Evolutionary conservation across 2,329 filamentous ascomycete genomes (phyloP), one percentile per base, ranked within the genome.

Genomic region (Neofusicoccum ribis): DNA sequence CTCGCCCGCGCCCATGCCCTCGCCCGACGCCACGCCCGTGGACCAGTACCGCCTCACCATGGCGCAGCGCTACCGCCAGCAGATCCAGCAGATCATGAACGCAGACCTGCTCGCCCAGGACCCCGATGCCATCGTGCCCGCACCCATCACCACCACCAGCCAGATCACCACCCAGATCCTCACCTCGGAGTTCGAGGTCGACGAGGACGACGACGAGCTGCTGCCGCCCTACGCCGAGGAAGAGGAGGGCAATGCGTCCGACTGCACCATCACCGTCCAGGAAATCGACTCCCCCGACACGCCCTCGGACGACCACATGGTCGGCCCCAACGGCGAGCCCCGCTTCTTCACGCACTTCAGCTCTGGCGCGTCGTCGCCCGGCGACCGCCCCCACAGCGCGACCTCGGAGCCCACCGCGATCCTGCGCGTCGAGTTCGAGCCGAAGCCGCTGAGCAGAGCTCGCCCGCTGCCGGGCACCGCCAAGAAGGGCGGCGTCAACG

Each of bases 251-350:
- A 59, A 58, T 2, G 44, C 63, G 5, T 47, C 63, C 8, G 63
- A 56, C 63, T 64, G 63, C 63, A 64, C 63, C 63, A 51, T 64
- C 43, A 64, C 63, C 51, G 63, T 64, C 63, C 51, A 58, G 43
- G 63, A 64, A 23, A 44, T 64, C 43, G 51, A 56, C 43, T 59
- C 51, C 14, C 51, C 52, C n/a, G 63, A 64, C 36, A 64, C 63
- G 51, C 63, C 63, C 34, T 49, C 62, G 2, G 50, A 56, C 63
- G 31, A 58, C 62, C 43, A 34, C 54, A 34, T 23, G 7, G 36
- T 34, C 20, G 54, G 39, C 20, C 14, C 52, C 23, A 56, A 43
- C 14, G 34, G 14, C 37, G 61, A 64, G 47, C 39, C 39, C 3
- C 39, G n/a, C 39, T 64, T 64, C 39, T 64, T 64, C 39, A 41